A percentile compares a stretch with the other conserved stretches of the same genome.
These are phyloP conservation scores for Aspergillus bertholletiae DNA, from an alignment of 495 filamentous ascomycete species.

Conservation along the genomic window DNA sequence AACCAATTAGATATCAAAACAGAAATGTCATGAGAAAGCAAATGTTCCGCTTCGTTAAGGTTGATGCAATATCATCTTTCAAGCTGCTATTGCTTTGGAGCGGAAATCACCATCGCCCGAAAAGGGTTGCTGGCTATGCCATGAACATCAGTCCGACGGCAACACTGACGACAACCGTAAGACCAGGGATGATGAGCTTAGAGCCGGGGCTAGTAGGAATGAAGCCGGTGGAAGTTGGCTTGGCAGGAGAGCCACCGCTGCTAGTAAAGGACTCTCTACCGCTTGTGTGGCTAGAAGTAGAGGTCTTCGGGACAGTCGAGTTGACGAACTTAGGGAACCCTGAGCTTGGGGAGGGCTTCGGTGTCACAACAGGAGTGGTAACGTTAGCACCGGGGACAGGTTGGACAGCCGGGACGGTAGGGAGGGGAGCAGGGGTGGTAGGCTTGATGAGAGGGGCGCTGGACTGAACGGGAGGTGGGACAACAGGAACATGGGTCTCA, in stretches of 20 bases:
- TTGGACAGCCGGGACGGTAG: neutral
- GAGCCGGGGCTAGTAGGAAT: constrained; percentile 27
- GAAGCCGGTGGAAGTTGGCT: constrained; percentile 23
- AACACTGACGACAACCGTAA: constrained; percentile 27
- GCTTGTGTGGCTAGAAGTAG: constrained; percentile 1
- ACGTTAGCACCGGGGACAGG: neutral
- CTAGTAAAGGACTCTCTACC: neutral
- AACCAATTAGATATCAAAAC: no score
- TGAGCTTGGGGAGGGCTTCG: constrained; percentile 1
- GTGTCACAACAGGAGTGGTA: neutral
- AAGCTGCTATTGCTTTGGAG: no score
- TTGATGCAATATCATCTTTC: no score
- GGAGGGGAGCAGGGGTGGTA: neutral
- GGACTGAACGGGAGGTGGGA: neutral
- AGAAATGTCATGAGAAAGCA: no score
- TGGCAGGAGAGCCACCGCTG: constrained; percentile 6
- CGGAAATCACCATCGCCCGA: neutral
- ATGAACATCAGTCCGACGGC: constrained; percentile 17
- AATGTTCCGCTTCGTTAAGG: no score
- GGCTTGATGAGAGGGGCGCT: constrained; percentile 6
- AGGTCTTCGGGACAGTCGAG: constrained; percentile 5
- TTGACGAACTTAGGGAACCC: neutral
- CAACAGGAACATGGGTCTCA: neutral
- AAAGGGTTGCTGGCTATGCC: constrained; percentile 1
- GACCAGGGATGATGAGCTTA: constrained; percentile 25